Percentiles rank a stretch among this genome's conserved stretches.
These are phyloP conservation scores for Posidonia oceanica DNA, from an alignment of 116 monocot species.

Conservation along the genomic window DNA sequence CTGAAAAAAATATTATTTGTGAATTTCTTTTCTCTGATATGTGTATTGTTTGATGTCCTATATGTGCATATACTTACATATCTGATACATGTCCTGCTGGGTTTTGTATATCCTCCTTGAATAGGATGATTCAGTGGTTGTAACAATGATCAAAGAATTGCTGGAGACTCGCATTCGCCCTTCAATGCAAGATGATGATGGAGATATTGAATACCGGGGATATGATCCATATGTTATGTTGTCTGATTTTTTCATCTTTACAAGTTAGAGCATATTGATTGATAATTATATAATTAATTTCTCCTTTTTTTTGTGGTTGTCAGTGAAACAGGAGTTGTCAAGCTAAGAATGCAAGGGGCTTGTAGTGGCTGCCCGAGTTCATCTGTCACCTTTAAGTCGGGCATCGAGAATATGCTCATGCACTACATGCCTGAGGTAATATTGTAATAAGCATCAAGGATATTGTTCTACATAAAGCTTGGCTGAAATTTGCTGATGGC, in stretches of 20 bases:
- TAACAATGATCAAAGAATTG: constrained; percentile 97
- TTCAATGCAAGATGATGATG: constrained; percentile 94
- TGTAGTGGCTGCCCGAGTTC: constrained; percentile 98
- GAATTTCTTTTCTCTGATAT: too few relatives aligned
- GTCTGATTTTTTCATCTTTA: not conserved
- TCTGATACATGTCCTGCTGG: not conserved
- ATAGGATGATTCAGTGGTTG: constrained; percentile 92
- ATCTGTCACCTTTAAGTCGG: constrained; percentile 95
- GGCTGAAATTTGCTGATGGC: not conserved
- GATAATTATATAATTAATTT: not conserved
- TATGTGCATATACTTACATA: too few relatives aligned
- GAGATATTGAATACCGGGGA: constrained; percentile 87
- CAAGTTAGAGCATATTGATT: not conserved
- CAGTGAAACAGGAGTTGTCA: constrained; percentile 85
- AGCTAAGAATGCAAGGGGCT: constrained; percentile 92
- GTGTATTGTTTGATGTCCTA: too few relatives aligned
- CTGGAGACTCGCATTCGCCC: constrained; percentile 88
- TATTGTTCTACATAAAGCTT: not conserved
- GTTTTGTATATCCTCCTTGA: constrained; percentile 1
- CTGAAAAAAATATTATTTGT: too few relatives aligned
- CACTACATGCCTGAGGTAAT: constrained; percentile 96
- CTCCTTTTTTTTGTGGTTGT: not conserved
- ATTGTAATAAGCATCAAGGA: too few relatives aligned
- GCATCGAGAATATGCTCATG: constrained; percentile 98
- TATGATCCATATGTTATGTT: constrained; percentile 46